A percentile compares a stretch with the other conserved stretches of the same genome.
Conservation (phyloP, 768 basidiomycete genomes). For the Boletus pseudo-olivaceus region DNA sequence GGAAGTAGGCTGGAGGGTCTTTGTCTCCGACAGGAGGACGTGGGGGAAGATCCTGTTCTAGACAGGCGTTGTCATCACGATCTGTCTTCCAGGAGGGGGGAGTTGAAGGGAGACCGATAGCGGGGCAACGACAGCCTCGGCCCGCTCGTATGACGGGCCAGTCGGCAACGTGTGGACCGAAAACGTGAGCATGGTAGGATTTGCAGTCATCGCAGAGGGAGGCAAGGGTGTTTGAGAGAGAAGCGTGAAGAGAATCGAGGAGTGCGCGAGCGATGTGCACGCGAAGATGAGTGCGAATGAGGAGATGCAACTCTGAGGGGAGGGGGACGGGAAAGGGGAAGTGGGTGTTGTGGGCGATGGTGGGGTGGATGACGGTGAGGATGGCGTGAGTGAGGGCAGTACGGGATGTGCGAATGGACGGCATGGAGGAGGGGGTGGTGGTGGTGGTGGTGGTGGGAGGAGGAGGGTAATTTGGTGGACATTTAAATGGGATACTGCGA, state of each 20-base stretch:
- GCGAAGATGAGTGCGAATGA: conserved; percentile 48
- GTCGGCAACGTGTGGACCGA: conserved; percentile 48
- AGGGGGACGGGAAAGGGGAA: conserved; percentile 30
- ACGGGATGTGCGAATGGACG: conserved; percentile 36
- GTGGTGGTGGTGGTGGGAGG: not conserved
- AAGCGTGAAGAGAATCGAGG: conserved; percentile 39
- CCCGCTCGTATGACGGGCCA: conserved; percentile 49
- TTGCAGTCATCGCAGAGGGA: conserved; percentile 47
- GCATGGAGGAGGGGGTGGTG: conserved; percentile 4
- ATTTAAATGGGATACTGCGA: conserved; percentile 21
- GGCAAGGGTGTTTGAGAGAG: conserved; percentile 31
- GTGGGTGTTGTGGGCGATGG: conserved; percentile 33
- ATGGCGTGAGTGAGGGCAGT: conserved; percentile 50
- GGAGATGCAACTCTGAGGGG: conserved; percentile 51
- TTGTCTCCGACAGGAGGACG: conserved; percentile 32
- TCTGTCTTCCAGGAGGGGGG: conserved; percentile 7
- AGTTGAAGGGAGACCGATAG: conserved; percentile 17
- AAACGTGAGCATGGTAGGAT: conserved; percentile 52
- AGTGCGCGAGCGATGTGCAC: conserved; percentile 40
- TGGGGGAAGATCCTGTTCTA: conserved; percentile 19
- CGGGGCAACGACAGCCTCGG: conserved; percentile 46
- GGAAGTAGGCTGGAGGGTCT: conserved; percentile 32
- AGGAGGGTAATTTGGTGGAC: conserved; percentile 1
- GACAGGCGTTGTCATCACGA: conserved; percentile 8
- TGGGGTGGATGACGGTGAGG: conserved; percentile 47